phyloP scores from a whole-genome alignment of 257 asterid genomes.

The Solanum tarijense region DNA sequence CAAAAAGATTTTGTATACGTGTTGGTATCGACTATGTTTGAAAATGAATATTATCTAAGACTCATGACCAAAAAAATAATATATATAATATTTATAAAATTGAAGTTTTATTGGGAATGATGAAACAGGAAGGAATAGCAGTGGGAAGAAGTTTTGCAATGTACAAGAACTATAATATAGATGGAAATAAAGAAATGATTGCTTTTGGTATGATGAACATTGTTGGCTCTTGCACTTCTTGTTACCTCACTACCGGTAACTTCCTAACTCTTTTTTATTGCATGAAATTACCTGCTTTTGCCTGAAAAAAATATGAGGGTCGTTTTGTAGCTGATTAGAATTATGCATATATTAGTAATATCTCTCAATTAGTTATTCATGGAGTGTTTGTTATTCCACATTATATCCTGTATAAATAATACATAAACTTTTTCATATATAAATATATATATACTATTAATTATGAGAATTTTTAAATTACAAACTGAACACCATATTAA shows the following conservation, averaged over 20 bases:
- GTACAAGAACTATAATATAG: slow-evolving; percentile 87
- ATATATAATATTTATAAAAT: too few species aligned
- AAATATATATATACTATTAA: too few species aligned
- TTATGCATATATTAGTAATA: neutral
- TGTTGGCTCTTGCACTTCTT: slow-evolving; percentile 86
- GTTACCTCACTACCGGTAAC: slow-evolving; percentile 84
- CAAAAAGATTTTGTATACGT: neutral
- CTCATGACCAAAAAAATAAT: neutral
- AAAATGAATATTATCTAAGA: neutral
- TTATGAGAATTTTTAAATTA: too few species aligned
- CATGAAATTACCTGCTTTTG: neutral
- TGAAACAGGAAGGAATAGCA: slow-evolving; percentile 84
- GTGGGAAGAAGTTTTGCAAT: slow-evolving; percentile 95
- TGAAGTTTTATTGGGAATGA: neutral
- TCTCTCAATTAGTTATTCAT: too few species aligned
- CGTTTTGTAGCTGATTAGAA: neutral
- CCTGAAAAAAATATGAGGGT: neutral
- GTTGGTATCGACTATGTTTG: neutral
- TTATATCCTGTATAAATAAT: too few species aligned
- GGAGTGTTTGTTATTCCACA: neutral
- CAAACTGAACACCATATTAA: too few species aligned
- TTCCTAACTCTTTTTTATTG: neutral
- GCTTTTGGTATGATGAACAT: slow-evolving; percentile 94
- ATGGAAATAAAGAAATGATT: slow-evolving; percentile 97
- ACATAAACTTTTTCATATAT: too few species aligned